Evolutionary conservation across 805 yeast species (phyloP).

Genomic region (Metschnikowia rubicola): DNA sequence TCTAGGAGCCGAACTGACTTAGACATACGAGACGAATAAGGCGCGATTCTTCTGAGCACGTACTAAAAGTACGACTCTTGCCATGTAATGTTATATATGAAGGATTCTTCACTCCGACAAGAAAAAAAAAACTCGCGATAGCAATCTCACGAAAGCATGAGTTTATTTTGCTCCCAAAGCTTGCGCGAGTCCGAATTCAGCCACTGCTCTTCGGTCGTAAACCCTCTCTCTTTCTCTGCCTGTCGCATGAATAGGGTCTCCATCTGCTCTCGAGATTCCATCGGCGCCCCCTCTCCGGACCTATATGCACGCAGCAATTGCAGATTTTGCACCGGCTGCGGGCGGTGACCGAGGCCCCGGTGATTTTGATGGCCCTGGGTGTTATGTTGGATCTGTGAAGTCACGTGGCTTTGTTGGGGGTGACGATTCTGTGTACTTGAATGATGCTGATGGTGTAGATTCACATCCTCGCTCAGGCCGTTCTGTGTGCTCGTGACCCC

Average conservation of each 20-base stretch:
- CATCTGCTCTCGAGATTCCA: background rate
- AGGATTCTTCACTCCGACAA: too few species aligned
- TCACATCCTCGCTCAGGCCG: background rate
- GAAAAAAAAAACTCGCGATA: too few species aligned
- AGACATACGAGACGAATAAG: too few species aligned
- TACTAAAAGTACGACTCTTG: too few species aligned
- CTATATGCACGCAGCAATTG: constrained; percentile 1
- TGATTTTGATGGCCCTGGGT: background rate
- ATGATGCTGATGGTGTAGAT: background rate
- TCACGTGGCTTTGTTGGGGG: background rate
- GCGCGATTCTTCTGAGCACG: too few species aligned
- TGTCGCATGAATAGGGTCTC: constrained; percentile 3
- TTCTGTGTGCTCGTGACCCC: too few species aligned
- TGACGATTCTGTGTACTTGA: background rate
- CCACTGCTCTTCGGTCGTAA: constrained; percentile 7
- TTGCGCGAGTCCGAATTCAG: constrained; percentile 14
- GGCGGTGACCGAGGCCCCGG: background rate
- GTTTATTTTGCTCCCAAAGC: constrained; percentile 18
- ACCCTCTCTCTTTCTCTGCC: background rate
- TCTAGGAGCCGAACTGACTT: too few species aligned
- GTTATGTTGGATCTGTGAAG: background rate
- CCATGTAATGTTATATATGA: too few species aligned
- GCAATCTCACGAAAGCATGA: constrained; percentile 10
- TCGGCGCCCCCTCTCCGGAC: background rate
- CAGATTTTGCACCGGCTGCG: background rate